These are phyloP conservation scores for Endothia cerciana DNA, from an alignment of 2,329 filamentous ascomycete species.

Conservation along the genomic window DNA sequence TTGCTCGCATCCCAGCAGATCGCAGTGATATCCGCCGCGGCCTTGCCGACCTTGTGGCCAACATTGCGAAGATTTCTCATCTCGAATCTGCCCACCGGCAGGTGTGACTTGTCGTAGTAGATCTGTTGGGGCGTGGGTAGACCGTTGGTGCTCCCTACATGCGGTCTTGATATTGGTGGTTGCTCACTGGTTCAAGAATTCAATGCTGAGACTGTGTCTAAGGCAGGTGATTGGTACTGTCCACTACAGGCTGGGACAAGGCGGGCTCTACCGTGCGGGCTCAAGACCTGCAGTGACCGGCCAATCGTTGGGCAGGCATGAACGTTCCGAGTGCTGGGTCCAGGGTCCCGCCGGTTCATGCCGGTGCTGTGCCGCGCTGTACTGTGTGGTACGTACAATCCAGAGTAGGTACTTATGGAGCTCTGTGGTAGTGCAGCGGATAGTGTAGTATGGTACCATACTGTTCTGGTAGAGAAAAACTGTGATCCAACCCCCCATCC, in stretches of 20 bases:
- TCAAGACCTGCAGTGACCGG: not conserved
- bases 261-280: not conserved
- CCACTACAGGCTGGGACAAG: too few species aligned
- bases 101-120: not conserved
- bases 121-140: not conserved
- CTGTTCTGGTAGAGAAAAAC: too few species aligned
- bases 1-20: conserved; percentile 83
- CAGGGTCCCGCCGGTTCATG: not conserved
- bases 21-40: conserved; percentile 68
- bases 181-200: conserved; percentile 16
- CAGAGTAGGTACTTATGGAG: not conserved
- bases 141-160: not conserved
- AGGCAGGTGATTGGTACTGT: not conserved
- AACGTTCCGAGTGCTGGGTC: not conserved
- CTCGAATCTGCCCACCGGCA: not conserved
- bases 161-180: conserved; percentile 8
- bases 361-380: not conserved
- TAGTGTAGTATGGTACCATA: not conserved
- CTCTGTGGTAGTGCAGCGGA: too few species aligned
- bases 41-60: conserved; percentile 67
- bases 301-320: not conserved
- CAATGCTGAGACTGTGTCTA: conserved; percentile 10
- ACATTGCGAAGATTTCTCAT: conserved; percentile 92
- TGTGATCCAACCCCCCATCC: too few species aligned
- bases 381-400: too few species aligned